phyloP scores from a whole-genome alignment of 495 filamentous ascomycete species.

The Xylaria telfairii region DNA sequence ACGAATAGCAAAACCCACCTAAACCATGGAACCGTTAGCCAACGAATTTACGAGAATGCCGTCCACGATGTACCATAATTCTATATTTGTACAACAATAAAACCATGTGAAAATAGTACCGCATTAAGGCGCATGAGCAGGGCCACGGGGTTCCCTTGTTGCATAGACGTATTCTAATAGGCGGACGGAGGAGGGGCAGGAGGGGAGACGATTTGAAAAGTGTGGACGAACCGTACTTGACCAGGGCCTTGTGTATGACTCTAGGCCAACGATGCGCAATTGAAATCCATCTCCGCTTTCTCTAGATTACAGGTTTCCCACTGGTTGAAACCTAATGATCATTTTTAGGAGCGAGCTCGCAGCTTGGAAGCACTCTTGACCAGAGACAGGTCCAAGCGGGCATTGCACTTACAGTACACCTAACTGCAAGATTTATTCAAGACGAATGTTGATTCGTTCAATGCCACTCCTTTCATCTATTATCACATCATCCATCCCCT shows the following conservation, averaged over 20 bases:
- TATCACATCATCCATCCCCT: background rate
- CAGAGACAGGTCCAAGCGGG: background rate
- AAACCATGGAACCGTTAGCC: conserved; percentile 23
- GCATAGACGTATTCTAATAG: conserved; percentile 16
- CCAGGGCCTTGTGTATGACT: background rate
- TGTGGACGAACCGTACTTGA: background rate
- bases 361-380: background rate
- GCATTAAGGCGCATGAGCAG: conserved; percentile 24
- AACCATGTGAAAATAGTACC: conserved; percentile 37
- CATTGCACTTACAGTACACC: background rate
- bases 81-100: conserved; percentile 38
- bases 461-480: background rate
- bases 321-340: background rate
- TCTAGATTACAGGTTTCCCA: background rate
- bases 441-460: background rate
- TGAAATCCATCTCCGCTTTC: conserved; percentile 12
- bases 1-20: conserved; percentile 63
- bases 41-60: conserved; percentile 37
- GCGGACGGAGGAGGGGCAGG: background rate
- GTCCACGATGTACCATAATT: conserved; percentile 42
- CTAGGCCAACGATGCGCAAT: background rate
- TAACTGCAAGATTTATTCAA: background rate
- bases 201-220: background rate
- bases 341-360: background rate
- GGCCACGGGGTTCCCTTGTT: conserved; percentile 4